Evolutionary conservation across 2,329 filamentous ascomycete species (phyloP), one percentile per base, ranked within the genome.

Genomic region (Calonectria hongkongensis): DNA sequence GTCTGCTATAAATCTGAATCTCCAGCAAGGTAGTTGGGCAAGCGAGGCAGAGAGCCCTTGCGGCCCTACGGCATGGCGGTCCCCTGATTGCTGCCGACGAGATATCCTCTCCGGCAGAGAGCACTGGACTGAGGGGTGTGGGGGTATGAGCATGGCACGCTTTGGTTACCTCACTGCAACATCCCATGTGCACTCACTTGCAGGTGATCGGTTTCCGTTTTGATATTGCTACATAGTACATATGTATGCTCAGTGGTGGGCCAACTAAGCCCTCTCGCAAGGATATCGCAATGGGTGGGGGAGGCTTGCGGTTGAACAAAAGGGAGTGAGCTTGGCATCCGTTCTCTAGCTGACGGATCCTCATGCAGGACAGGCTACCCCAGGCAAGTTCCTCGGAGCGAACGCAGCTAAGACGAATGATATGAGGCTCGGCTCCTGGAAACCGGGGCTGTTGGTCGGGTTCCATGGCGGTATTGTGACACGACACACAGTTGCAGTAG

Each of bases 1-100:
- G 64, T 51, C 63, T 47, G 43, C 54, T 58, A 39, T 62, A 58
- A 30, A 67, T 71, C 63, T 27, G 50, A 67, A 43, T 67, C 54
- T 62, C 43, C 30, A 15, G 27, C 63, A 47, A 36, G 69, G 63
- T 56, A 47, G n/a, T 33, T 33, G 10, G 68, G 33, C 18, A 66
- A 45, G 51, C 30, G 43, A 68, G 28, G 33, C 54, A 60, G 21
- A 39, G 36, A 39, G n/a, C 15, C 33, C 41, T 60, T 45, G 51
- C 60, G 63, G 45, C 39, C 48, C 67, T 70, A 10, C 60, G 39
- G 28, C n/a, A n/a, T 54, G 48, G 51, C 50, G 66, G 13, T 54
- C 33, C 50, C n/a, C 21, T 67, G 39, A 13, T 18, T 47, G 21
- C 45, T 56, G 28, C 33, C n/a, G 21, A 18, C 18, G 2, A 39